Evolutionary conservation across 2,329 filamentous ascomycete species (phyloP), one percentile per base, ranked within the genome.

Genomic region (Penicillium psychrosexuale): DNA sequence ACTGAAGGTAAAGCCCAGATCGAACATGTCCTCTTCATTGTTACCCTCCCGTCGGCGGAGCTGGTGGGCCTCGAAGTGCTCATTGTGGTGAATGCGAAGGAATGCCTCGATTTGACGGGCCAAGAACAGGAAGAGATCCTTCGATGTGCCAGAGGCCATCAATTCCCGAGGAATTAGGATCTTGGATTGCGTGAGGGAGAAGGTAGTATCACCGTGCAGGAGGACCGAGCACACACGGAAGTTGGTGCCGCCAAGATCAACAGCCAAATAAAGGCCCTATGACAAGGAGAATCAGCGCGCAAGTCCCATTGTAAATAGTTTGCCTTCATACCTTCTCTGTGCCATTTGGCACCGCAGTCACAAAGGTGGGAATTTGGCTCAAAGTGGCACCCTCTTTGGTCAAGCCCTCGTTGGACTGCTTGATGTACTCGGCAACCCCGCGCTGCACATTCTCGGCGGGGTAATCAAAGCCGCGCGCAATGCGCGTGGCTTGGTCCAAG

Each of bases 161-260:
- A 97, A 81, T 62, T 93, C 84, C 63, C 85, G 87, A 8, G 94
- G 94, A 55, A 99, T 95, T 58, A 91, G 84, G 54, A 95, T 89
- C 77, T 97, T 97, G 76, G 85, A 90, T 78, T 91, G 95, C 50
- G 89, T 95, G 66, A 97, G 84, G 74, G 90, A 90, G 80, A 97
- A 97, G 54, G 91, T 97, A 66, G 88, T 92, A 77, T 97, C 91
- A 69, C 94, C 94, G 71, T 96, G 92, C 58, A 99, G 82, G 65
- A 90, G 84, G 68, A 99, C 89, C 40, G 93, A 97, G 79, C 94
- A 99, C 68, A 99, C 94, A 66, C 94, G 89, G 77, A 97, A 96
- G 78, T 99, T 99, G 61, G 94, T 99, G 66, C 94, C 94, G 59
- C 94, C 94, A n/a, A 99, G 83, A 70, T 99, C 94, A 61, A 99